Conservation (phyloP, 768 basidiomycete species). For the Termitomyces sp. region DNA sequence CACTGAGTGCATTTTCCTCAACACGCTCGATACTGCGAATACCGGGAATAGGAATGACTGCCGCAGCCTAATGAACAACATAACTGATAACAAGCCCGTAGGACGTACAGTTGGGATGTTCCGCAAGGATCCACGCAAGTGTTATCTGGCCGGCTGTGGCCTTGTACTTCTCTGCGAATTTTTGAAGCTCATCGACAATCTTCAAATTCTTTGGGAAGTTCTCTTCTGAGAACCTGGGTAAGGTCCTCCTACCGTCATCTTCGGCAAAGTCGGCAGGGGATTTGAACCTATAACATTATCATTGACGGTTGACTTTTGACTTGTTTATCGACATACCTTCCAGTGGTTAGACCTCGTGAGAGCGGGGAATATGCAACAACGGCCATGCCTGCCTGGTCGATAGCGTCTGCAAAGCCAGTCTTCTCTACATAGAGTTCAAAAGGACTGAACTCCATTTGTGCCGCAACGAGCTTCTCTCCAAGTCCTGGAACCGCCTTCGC, state of each 20-base stretch:
- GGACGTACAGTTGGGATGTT: conserved; percentile 14
- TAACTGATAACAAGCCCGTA: background rate
- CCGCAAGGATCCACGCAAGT: conserved; percentile 41
- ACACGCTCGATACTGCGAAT: conserved; percentile 8
- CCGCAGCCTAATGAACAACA: background rate
- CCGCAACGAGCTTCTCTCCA: conserved; percentile 21
- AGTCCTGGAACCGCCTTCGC: conserved; percentile 42
- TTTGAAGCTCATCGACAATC: conserved; percentile 27
- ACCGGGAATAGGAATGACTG: conserved; percentile 1
- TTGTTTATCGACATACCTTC: conserved; percentile 25
- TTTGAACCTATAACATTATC: conserved; percentile 15
- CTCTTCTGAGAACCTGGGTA: conserved; percentile 32
- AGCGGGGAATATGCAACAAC: conserved; percentile 46
- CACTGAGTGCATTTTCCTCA: conserved; percentile 18
- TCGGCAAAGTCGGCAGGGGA: conserved; percentile 34
- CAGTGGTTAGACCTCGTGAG: conserved; percentile 42
- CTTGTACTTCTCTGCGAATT: conserved; percentile 26
- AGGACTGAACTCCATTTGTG: conserved; percentile 40
- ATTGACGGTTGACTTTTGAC: background rate
- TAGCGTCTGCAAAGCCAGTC: conserved; percentile 31
- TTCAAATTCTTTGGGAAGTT: conserved; percentile 38
- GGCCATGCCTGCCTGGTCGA: conserved; percentile 36
- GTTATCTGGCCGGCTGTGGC: conserved; percentile 37
- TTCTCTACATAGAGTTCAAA: conserved; percentile 40
- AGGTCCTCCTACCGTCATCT: conserved; percentile 26